Evolutionary conservation across 768 basidiomycete species (phyloP), one percentile per base, ranked within the genome.

Genomic region (Tylopilus felleus): DNA sequence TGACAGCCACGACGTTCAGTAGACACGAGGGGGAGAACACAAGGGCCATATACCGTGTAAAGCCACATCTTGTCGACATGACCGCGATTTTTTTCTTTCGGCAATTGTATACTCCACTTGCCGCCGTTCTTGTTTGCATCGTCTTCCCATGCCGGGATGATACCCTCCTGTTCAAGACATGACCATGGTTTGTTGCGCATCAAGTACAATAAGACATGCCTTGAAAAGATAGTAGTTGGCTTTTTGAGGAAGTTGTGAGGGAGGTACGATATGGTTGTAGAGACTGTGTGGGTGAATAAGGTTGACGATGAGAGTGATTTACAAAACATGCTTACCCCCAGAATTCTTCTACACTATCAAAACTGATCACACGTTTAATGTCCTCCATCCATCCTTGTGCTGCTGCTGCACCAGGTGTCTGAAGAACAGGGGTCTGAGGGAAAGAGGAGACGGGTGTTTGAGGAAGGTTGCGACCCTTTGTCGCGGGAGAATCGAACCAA

Each of bases 181-280:
- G 55, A 55, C 28, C 49, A 58, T 22, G 22, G 27, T 19, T 47
- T 49, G 38, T 42, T 36, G 38, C 35, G 47, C 16, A 48, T 21
- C 35, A 27, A 13, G 14, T 10, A 38, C 22, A 10, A 17, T 9
- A 12, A 31, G 21, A 73, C 82, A 45, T 49, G 86, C 92, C 80
- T 97, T 98, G 85, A 99, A 98, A 59, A 99, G 78, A 76, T 98
- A 99, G 73, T 99, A 99, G 69, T 98, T 98, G n/a, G 94, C 93
- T 76, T 97, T 98, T 72, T 86, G 86, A 36, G 93, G 92, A 59
- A 98, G 77, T 66, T 85, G 83, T 19, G 93, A 96, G 16, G 97
- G 97, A 23, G 93, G 91, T 44, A 99, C 86, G 65, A 98, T 96
- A 74, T 98, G 97, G 74, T 98, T 97, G 75, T 97, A 95, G 59